phyloP scores from a whole-genome alignment of 2,329 filamentous ascomycete genomes.

The Aspergillus bombycis region DNA sequence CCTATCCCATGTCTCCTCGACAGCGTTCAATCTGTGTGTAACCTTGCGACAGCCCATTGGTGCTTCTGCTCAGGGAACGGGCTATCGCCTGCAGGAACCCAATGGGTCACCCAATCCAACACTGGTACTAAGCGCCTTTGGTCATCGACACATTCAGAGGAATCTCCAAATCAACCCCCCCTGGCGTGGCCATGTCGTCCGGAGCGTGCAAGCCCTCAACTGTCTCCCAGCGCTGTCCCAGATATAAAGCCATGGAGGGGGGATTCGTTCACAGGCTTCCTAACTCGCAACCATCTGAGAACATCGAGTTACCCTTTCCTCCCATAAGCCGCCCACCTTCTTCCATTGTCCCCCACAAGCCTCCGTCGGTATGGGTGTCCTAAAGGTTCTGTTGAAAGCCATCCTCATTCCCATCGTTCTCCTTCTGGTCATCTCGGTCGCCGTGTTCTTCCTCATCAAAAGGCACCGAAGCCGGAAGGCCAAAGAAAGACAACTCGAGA shows the following conservation, averaged over 20 bases:
- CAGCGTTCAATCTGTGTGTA: not conserved
- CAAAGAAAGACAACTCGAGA: not conserved
- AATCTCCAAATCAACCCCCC: not conserved
- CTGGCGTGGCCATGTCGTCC: not conserved
- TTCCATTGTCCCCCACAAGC: not conserved
- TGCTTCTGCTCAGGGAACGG: not conserved
- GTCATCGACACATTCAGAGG: not conserved
- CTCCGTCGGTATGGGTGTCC: not conserved
- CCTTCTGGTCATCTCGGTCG: not conserved
- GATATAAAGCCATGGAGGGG: not conserved
- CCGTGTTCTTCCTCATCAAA: not conserved
- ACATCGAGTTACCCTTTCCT: no score
- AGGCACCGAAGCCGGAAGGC: not conserved
- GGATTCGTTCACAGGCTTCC: not conserved
- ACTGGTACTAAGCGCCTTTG: not conserved
- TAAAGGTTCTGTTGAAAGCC: constrained; percentile 1
- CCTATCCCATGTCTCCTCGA: not conserved
- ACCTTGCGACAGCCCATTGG: not conserved
- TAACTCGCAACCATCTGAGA: not conserved
- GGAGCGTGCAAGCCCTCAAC: not conserved
- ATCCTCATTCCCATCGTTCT: constrained; percentile 1
- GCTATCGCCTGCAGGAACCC: not conserved
- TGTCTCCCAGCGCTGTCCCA: not conserved
- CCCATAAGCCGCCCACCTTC: not conserved
- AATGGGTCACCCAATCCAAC: not conserved